These are phyloP conservation scores for Desmodesmus armatus DNA, from an alignment of 139 green algal genomes.

Conservation along the genomic window DNA sequence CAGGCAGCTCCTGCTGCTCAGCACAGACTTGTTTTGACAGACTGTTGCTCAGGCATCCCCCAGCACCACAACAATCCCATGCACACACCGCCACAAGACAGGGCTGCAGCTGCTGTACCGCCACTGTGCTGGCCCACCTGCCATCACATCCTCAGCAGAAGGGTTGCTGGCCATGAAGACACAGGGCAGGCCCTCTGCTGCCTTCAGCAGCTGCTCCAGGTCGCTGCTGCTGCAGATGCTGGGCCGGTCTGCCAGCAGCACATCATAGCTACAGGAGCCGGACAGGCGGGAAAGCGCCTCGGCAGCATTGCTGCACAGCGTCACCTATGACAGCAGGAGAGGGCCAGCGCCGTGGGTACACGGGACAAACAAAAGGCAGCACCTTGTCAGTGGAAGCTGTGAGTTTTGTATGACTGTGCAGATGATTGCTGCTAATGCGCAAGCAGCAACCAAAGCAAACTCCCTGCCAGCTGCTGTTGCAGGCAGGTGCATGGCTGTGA, in stretches of 20 bases:
- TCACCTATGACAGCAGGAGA: slow-evolving; percentile 22
- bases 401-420: too few species aligned
- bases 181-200: slow-evolving; percentile 54
- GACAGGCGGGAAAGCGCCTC: slow-evolving; percentile 28
- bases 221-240: background rate
- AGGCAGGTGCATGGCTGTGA: background rate
- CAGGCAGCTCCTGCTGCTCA: slow-evolving; percentile 8
- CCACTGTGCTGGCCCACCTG: slow-evolving; percentile 12
- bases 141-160: slow-evolving; percentile 63
- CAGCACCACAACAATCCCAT: background rate
- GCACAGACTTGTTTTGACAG: too few species aligned
- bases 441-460: too few species aligned
- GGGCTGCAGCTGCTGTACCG: background rate
- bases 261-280: slow-evolving; percentile 40
- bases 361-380: too few species aligned
- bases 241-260: slow-evolving; percentile 43
- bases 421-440: too few species aligned
- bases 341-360: too few species aligned
- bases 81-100: background rate
- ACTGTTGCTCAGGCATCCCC: too few species aligned
- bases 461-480: background rate
- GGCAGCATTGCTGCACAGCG: slow-evolving; percentile 16
- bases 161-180: slow-evolving; percentile 66
- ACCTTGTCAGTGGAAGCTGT: too few species aligned
- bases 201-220: slow-evolving; percentile 43